These are phyloP conservation scores for Agarophyton chilense DNA, from an alignment of 23 red algal genomes.

Conservation along the genomic window DNA sequence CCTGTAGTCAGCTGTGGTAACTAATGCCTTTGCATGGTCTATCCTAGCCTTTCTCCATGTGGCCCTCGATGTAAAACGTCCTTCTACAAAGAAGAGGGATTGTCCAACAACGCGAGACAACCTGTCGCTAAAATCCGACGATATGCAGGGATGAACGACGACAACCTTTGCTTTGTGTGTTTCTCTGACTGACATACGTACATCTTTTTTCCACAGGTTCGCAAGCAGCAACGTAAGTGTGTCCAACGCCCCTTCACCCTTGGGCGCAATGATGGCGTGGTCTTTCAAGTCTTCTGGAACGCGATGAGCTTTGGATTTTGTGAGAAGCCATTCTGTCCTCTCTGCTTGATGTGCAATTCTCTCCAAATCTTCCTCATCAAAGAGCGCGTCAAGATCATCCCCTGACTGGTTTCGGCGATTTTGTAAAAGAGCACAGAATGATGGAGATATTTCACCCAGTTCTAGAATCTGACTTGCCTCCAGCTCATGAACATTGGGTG, in stretches of 20 bases:
- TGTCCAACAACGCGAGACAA: slow-evolving; percentile 30
- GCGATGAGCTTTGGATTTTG: background rate
- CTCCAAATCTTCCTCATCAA: background rate
- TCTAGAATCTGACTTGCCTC: background rate
- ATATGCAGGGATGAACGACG: slow-evolving; percentile 51
- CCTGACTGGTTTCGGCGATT: background rate
- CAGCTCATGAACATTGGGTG: background rate
- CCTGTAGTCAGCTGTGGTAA: slow-evolving; percentile 54
- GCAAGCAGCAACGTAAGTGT: slow-evolving; percentile 47
- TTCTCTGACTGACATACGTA: slow-evolving; percentile 2
- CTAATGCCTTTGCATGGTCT: slow-evolving; percentile 39
- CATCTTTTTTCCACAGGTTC: slow-evolving; percentile 49
- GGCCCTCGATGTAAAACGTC: slow-evolving; percentile 28
- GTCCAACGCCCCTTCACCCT: slow-evolving; percentile 30
- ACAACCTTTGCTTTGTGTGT: slow-evolving; percentile 7
- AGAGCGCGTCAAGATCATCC: slow-evolving; percentile 40
- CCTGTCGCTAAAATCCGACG: slow-evolving; percentile 11
- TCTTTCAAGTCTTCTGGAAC: slow-evolving; percentile 12
- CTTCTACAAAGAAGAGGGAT: slow-evolving; percentile 55
- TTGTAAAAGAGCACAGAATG: background rate
- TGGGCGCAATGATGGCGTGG: slow-evolving; percentile 57
- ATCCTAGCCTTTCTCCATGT: slow-evolving; percentile 53
- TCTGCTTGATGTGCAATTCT: no score
- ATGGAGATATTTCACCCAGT: background rate
- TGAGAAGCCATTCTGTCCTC: background rate